These are phyloP conservation scores for Calonectria fujianensis DNA, from an alignment of 2,329 filamentous ascomycete species.

Conservation along the genomic window DNA sequence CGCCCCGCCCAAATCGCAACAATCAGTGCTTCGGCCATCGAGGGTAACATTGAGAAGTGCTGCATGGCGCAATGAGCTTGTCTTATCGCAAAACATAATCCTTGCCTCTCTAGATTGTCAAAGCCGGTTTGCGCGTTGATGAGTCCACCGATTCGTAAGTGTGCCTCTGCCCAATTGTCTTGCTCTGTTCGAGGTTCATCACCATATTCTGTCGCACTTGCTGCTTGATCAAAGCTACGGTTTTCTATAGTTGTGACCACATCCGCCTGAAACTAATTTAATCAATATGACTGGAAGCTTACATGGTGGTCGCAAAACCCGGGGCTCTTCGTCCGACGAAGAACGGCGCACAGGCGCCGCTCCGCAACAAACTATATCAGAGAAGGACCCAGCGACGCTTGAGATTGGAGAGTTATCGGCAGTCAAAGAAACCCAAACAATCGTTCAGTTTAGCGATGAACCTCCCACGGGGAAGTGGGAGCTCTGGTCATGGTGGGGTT, in stretches of 20 bases:
- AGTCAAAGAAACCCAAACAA: background rate
- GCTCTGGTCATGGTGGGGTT: constrained; percentile 17
- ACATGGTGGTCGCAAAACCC: background rate
- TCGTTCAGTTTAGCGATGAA: background rate
- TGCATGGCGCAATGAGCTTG: constrained; percentile 1
- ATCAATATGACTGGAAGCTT: background rate
- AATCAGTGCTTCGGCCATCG: background rate
- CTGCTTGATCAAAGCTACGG: background rate
- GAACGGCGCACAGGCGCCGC: background rate
- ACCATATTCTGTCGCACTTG: background rate
- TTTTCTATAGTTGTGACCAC: background rate
- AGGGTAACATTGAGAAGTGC: background rate
- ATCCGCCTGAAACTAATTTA: background rate
- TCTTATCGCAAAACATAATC: background rate
- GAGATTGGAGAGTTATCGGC: background rate
- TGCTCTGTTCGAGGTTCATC: background rate
- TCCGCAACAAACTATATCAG: background rate
- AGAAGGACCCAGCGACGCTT: too few species aligned
- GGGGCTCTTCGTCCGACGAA: background rate
- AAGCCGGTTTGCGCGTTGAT: background rate
- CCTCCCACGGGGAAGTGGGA: constrained; percentile 8
- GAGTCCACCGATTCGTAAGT: background rate
- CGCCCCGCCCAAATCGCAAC: background rate
- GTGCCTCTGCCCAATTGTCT: background rate
- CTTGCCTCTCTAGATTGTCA: background rate